A percentile compares a stretch with the other conserved stretches of the same genome.
These are phyloP conservation scores for Penicillium crystallinum DNA, from an alignment of 495 filamentous ascomycete species.

Conservation along the genomic window DNA sequence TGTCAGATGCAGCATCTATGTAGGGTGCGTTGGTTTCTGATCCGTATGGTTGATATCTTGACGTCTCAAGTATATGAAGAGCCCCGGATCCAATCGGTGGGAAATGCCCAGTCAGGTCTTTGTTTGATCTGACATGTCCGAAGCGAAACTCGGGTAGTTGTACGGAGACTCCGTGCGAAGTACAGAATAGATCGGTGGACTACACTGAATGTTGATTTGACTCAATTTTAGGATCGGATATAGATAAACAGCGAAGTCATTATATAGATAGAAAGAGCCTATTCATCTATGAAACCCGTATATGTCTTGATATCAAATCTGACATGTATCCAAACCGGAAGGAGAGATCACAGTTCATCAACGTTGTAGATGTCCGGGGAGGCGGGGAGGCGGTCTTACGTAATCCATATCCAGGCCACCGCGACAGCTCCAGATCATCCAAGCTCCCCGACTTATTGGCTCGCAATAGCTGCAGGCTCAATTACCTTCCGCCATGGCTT, in stretches of 20 bases:
- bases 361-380: not conserved
- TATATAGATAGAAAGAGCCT: no score
- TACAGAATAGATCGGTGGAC: not conserved
- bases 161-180: no score
- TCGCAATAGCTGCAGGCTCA: constrained; percentile 5
- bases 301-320: no score
- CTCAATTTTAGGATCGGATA: not conserved
- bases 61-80: not conserved
- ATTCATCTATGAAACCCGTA: no score
- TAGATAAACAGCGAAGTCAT: no score
- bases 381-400: constrained; percentile 2
- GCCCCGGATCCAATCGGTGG: constrained; percentile 1
- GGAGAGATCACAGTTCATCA: no score
- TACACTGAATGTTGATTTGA: not conserved
- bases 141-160: not conserved
- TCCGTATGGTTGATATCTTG: not conserved
- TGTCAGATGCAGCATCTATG: not conserved
- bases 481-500: constrained; percentile 57
- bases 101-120: not conserved
- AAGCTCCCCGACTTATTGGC: constrained; percentile 2
- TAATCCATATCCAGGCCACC: constrained; percentile 7
- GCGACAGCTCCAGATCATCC: constrained; percentile 6
- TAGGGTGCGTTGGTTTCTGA: not conserved
- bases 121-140: not conserved
- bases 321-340: no score